Base-by-base conservation (phyloP, 1,284 basidiomycete species). In the Tremellales sp. region DNA sequence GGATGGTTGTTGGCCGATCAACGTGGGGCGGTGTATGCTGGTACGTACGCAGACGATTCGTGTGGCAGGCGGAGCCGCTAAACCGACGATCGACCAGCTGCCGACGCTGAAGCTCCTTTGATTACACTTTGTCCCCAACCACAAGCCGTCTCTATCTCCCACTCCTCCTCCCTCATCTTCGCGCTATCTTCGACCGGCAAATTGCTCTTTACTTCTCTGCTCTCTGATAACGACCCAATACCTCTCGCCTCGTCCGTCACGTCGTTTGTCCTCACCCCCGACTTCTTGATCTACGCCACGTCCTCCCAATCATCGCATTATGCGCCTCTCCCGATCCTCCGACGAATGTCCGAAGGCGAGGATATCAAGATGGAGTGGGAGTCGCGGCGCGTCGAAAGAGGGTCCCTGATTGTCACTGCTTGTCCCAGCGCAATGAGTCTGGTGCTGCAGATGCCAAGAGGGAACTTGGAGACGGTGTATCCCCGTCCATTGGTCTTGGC, bases 371-470 rank as follows among this genome's bases (percentile, higher is more conserved):
- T 56, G 5, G 41, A 48, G 1, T 87, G 83, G 84, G 83, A 87
- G 59, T 79, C 77, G 14, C 78, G 92, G 34, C 78, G 86, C 16
- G 80, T 95, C 0, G 92, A 97, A 70, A 76, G 93, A 38, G 92
- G 92, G 0, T 85, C 87, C 1, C 75, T 84, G 48, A 90, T 94
- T 24, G 88, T 95, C 1, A 81, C 84, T 1, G 85, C 84, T 10
- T 84, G 93, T 0, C 85, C 90, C 2, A 89, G 84, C 53, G 76
- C 81, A 7, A 97, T 95, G 88, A 84, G 79, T 55, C 72, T 97
- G 14, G 86, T 98, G 1, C 74, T 99, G 12, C 95, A 99, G 74
- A 98, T 98, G 92, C 95, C 94, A 0, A 76, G 95, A 57, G 95
- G 95, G 0, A 98, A 98, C 70, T 68, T 99, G 45, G 95, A 99